Evolutionary conservation across 2,329 filamentous ascomycete species (phyloP).

Genomic region (Aspergillus costaricaensis): DNA sequence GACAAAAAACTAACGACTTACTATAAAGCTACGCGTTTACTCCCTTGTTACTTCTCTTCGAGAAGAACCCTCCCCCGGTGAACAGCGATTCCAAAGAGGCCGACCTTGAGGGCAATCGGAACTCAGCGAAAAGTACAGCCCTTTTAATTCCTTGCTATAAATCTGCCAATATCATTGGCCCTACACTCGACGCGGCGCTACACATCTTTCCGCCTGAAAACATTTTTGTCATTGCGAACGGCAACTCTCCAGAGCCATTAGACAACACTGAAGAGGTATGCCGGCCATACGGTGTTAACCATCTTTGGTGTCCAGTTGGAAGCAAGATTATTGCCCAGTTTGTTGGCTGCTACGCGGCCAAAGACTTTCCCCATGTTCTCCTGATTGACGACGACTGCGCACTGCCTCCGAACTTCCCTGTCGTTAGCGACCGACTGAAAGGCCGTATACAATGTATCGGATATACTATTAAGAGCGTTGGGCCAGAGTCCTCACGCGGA

Average conservation of each 20-base stretch:
- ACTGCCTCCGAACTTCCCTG: slow-evolving; percentile 51
- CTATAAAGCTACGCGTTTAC: slow-evolving; percentile 29
- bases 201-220: slow-evolving; percentile 50
- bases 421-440: slow-evolving; percentile 48
- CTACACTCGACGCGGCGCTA: slow-evolving; percentile 48
- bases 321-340: slow-evolving; percentile 55
- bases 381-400: slow-evolving; percentile 55
- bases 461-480: slow-evolving; percentile 53
- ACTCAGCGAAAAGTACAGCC: slow-evolving; percentile 38
- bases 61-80: slow-evolving; percentile 31
- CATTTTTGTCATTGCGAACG: slow-evolving; percentile 53
- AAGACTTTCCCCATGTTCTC: slow-evolving; percentile 49
- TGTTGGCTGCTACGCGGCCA: slow-evolving; percentile 50
- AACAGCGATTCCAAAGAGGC: not conserved
- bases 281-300: slow-evolving; percentile 47
- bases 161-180: slow-evolving; percentile 45
- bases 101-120: slow-evolving; percentile 15
- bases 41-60: slow-evolving; percentile 36
- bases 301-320: slow-evolving; percentile 53
- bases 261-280: slow-evolving; percentile 54
- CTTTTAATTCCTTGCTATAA: slow-evolving; percentile 53
- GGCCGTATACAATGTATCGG: slow-evolving; percentile 49
- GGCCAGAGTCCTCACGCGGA: slow-evolving; percentile 37
- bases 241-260: slow-evolving; percentile 49
- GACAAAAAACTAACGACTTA: not conserved